phyloP scores from a whole-genome alignment of 805 yeast genomes.

The Nakazawaea sp. region DNA sequence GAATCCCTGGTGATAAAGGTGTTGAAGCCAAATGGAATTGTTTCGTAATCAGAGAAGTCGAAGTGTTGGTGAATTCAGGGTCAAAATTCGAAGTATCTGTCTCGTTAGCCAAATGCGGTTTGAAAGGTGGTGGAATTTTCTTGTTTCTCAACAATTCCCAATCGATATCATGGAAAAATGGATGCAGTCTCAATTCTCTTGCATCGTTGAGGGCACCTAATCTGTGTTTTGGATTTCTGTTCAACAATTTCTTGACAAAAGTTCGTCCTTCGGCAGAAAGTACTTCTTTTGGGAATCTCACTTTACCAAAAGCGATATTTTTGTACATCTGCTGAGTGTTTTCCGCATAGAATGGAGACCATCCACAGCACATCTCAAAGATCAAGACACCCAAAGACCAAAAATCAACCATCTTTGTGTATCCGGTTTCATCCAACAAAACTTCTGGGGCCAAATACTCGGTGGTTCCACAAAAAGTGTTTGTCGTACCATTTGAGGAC shows the following conservation, averaged over 20 bases:
- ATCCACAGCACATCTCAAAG: slow-evolving; percentile 99
- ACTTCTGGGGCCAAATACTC: slow-evolving; percentile 98
- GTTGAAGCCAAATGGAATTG: slow-evolving; percentile 62
- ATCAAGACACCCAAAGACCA: slow-evolving; percentile 97
- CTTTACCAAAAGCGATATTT: slow-evolving; percentile 97
- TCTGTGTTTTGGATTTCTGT: slow-evolving; percentile 93
- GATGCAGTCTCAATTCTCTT: slow-evolving; percentile 84
- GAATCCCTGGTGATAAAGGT: slow-evolving; percentile 90
- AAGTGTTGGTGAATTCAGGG: slow-evolving; percentile 92
- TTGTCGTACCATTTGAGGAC: slow-evolving; percentile 80
- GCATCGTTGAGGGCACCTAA: slow-evolving; percentile 91
- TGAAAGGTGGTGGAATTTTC: slow-evolving; percentile 92
- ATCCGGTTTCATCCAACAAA: slow-evolving; percentile 89
- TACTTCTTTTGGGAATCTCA: slow-evolving; percentile 94
- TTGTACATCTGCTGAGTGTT: slow-evolving; percentile 98
- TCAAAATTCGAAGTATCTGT: slow-evolving; percentile 96
- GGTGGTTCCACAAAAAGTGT: slow-evolving; percentile 97
- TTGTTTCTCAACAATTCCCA: slow-evolving; percentile 77
- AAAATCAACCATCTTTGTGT: slow-evolving; percentile 97
- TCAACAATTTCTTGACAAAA: slow-evolving; percentile 89
- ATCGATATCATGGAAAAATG: slow-evolving; percentile 86
- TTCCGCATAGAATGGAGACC: slow-evolving; percentile 98
- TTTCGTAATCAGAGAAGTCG: slow-evolving; percentile 73
- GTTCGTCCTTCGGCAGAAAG: slow-evolving; percentile 89
- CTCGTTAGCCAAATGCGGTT: slow-evolving; percentile 86